These are phyloP conservation scores for Theobroma cacao DNA, from an alignment of 345 rosid genomes.

Conservation along the genomic window DNA sequence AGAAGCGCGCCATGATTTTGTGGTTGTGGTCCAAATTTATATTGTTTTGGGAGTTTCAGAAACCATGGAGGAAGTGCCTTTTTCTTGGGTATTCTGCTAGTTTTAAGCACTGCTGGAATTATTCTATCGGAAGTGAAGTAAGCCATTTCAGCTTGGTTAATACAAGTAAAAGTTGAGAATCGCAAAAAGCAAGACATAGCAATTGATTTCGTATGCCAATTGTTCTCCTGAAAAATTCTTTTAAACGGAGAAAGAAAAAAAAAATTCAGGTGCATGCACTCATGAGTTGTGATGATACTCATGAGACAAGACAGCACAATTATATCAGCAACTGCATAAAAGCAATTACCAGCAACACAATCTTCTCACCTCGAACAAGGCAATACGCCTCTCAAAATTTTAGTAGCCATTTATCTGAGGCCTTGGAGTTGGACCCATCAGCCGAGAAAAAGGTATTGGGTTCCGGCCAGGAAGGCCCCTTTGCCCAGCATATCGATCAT, in stretches of 20 bases:
- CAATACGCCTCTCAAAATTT: not conserved
- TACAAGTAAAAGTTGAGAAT: not conserved
- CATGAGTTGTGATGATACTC: not conserved
- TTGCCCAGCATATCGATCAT: slow-evolving; percentile 32
- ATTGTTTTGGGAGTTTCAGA: too few species aligned
- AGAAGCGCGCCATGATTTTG: not conserved
- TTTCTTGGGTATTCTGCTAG: too few species aligned
- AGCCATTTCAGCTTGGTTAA: not conserved
- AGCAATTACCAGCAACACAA: not conserved
- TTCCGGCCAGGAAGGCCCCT: slow-evolving; percentile 37
- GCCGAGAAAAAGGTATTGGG: slow-evolving; percentile 69
- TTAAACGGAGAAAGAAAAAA: not conserved
- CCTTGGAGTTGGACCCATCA: slow-evolving; percentile 48
- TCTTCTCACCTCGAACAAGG: not conserved
- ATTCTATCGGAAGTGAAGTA: too few species aligned
- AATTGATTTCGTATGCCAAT: slow-evolving; percentile 12
- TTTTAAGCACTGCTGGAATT: too few species aligned
- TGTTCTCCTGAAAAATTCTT: slow-evolving; percentile 11
- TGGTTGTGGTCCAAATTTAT: too few species aligned
- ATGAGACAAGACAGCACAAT: not conserved
- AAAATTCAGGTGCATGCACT: not conserved
- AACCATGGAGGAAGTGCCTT: too few species aligned
- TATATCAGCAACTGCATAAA: not conserved
- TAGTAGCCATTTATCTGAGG: slow-evolving; percentile 70
- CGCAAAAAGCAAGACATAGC: not conserved